A percentile compares a stretch with the other conserved stretches of the same genome.
These are phyloP conservation scores for Fagus crenata DNA, from an alignment of 306 rosid genomes.

Conservation along the genomic window DNA sequence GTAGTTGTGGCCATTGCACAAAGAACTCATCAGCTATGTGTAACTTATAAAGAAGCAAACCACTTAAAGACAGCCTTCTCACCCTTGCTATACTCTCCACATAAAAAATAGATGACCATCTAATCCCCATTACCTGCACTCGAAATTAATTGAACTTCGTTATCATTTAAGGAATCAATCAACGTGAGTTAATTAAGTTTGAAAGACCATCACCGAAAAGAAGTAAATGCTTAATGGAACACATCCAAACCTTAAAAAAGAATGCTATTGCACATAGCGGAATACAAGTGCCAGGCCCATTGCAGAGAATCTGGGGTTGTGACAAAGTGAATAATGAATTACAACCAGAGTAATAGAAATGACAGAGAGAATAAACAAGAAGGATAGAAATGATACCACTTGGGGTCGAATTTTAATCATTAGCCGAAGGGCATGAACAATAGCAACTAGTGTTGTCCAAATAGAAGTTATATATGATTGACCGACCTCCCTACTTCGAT, in stretches of 20 bases:
- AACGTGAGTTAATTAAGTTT: too few species aligned
- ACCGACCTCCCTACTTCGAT: slow-evolving; percentile 93
- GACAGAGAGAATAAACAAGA: not conserved
- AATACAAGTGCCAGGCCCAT: slow-evolving; percentile 94
- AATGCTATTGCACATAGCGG: slow-evolving; percentile 83
- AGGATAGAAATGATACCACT: slow-evolving; percentile 61
- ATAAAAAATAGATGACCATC: slow-evolving; percentile 87
- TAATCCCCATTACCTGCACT: slow-evolving; percentile 63
- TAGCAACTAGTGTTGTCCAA: slow-evolving; percentile 78
- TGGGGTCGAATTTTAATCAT: slow-evolving; percentile 86
- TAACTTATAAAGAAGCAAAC: slow-evolving; percentile 79
- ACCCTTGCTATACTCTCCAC: slow-evolving; percentile 98
- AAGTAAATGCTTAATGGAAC: slow-evolving; percentile 2
- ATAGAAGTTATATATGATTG: slow-evolving; percentile 90
- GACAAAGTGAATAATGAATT: too few species aligned
- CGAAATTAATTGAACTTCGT: slow-evolving; percentile 18
- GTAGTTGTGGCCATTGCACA: slow-evolving; percentile 91
- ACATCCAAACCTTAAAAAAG: slow-evolving; percentile 62
- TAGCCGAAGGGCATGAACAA: slow-evolving; percentile 66
- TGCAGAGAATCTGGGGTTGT: slow-evolving; percentile 74
- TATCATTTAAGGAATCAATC: slow-evolving; percentile 11
- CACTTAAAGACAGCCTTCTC: slow-evolving; percentile 82
- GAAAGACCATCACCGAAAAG: not conserved
- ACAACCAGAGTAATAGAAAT: slow-evolving; percentile 19
- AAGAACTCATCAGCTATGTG: slow-evolving; percentile 78